Base-by-base conservation (phyloP, 2,329 filamentous ascomycete genomes). In the Coccinonectria pachysandricola region DNA sequence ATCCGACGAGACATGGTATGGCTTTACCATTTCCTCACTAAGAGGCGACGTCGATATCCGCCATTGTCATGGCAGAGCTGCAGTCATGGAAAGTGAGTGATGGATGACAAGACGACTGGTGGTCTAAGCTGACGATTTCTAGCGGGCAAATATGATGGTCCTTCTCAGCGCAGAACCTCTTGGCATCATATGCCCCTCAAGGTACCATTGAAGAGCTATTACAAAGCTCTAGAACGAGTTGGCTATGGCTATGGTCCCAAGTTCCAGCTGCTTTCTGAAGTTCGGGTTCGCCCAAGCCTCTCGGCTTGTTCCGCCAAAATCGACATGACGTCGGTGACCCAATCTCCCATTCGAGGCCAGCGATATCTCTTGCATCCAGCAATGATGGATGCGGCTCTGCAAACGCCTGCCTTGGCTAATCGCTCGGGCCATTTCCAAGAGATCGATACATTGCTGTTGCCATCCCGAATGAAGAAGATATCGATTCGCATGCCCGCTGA, bases 341-440 rank as follows among this genome's bases (percentile, higher is more conserved):
- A 25, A 11, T 43, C 39, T 19, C 39, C 34, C 2, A 21, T 43
- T 24, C 39, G 30, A 1, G 39, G 39, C 20, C 39, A 42, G 28
- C 27, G 39, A 7, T 42, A 42, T 15, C 35, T 42, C 5, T 27
- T 42, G 8, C 39, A 42, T 21, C 39, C 39, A 3, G 39, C 39
- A 3, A 42, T 42, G 37, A 42, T 42, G 39, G 39, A 42, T 30
- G 39, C 39, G 2, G 39, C 39, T 23, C 32, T 42, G 2, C 39
- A 42, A 25, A 42, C 39, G 9, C 39, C 39, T 8, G 39, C 39
- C 3, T 18, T 42, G 13, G 34, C 39, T 3, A 43, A 42, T 15
- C 39, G 39, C 7, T 43, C 39, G 6, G 39, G 39, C 0, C 21
- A 32, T 17, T 42, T 41, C 32, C 39, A 42, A 28, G 39, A 42